These are phyloP conservation scores for Blastocystis sp. DNA, from an alignment of 352 stramenopile species.

Conservation along the genomic window DNA sequence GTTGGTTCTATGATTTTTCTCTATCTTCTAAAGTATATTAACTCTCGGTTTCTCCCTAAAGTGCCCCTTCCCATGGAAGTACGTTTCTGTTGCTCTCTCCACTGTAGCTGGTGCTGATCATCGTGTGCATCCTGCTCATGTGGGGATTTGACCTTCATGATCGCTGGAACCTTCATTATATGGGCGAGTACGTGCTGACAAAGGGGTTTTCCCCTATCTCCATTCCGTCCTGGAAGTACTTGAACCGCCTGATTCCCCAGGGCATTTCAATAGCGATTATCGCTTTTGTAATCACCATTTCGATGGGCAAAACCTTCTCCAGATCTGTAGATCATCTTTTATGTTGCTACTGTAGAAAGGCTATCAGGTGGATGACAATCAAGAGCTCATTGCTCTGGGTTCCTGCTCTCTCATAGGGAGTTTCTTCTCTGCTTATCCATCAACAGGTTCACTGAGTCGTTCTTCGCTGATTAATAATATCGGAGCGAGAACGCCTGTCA, in stretches of 20 bases:
- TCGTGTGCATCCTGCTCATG: background rate
- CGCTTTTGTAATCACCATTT: slow-evolving; percentile 57
- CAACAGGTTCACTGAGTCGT: slow-evolving; percentile 15
- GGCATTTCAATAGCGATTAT: slow-evolving; percentile 19
- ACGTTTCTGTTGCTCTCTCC: background rate
- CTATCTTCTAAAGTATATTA: background rate
- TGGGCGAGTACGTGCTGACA: background rate
- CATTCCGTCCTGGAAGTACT: background rate
- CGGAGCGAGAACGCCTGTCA: background rate
- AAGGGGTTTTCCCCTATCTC: background rate
- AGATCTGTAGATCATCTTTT: background rate
- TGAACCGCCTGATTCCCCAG: background rate
- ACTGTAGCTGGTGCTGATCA: slow-evolving; percentile 59
- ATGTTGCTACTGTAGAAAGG: background rate
- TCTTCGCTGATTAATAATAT: background rate
- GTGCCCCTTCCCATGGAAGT: background rate
- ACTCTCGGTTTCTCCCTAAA: background rate
- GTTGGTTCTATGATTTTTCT: background rate
- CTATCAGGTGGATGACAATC: slow-evolving; percentile 62
- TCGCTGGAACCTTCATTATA: background rate
- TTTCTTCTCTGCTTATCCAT: slow-evolving; percentile 59
- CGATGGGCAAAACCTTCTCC: slow-evolving; percentile 56
- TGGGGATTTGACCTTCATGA: slow-evolving; percentile 48
- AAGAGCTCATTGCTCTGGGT: slow-evolving; percentile 63
- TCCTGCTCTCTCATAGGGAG: slow-evolving; percentile 50